Percentiles rank a stretch among this genome's conserved stretches.
These are phyloP conservation scores for Chlorella vulgaris DNA, from an alignment of 139 green algal species.

Conservation along the genomic window DNA sequence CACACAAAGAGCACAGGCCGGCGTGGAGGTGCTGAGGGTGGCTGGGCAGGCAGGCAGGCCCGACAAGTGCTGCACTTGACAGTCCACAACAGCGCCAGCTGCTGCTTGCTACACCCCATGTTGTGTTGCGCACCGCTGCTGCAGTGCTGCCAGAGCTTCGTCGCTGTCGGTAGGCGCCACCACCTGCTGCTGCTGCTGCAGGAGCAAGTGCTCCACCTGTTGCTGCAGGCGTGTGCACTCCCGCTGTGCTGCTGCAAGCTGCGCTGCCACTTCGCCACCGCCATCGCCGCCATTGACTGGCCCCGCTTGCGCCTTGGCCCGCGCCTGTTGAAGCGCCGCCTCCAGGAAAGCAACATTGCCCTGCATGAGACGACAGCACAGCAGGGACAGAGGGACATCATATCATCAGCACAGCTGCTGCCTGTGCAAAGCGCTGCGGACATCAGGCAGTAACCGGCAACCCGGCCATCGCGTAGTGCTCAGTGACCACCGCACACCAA, in stretches of 20 bases:
- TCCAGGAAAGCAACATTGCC: not conserved
- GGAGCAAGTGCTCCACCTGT: not conserved
- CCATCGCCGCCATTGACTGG: not conserved
- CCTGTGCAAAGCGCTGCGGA: too few relatives aligned
- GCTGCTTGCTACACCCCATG: too few relatives aligned
- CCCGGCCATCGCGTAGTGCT: too few relatives aligned
- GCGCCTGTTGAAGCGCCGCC: conserved; percentile 4
- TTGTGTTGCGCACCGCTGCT: conserved; percentile 25
- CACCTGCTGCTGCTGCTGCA: not conserved
- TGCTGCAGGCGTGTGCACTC: conserved; percentile 18
- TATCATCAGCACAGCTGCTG: too few relatives aligned
- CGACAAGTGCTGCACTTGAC: not conserved
- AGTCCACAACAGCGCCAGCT: not conserved
- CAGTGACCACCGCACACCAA: too few relatives aligned
- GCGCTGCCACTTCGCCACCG: conserved; percentile 1
- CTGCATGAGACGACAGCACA: not conserved
- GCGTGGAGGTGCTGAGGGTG: not conserved
- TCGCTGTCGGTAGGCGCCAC: not conserved
- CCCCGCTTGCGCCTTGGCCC: not conserved
- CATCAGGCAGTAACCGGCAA: not conserved
- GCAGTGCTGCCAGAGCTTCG: not conserved
- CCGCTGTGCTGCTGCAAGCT: not conserved
- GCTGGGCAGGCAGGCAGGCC: not conserved
- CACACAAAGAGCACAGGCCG: too few relatives aligned
- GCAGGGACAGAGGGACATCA: too few relatives aligned